Evolutionary conservation across 2,329 filamentous ascomycete species (phyloP).

Genomic region (Pseudomassariella vexata): DNA sequence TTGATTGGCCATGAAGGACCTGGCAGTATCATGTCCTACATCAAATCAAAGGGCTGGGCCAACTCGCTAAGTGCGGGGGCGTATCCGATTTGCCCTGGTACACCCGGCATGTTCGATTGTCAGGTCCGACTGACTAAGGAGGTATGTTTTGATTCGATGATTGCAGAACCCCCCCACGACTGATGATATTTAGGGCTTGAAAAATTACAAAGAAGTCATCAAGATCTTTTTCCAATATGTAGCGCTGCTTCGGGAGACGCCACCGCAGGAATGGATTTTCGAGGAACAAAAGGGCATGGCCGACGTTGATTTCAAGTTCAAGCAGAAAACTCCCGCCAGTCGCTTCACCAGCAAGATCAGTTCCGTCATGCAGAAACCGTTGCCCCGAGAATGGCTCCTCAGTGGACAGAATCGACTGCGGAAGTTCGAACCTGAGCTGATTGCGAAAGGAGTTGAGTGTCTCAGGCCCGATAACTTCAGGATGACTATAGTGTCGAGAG

Average conservation of each 20-base stretch:
- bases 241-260: conserved; percentile 71
- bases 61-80: conserved; percentile 76
- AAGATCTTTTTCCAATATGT: conserved; percentile 90
- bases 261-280: conserved; percentile 89
- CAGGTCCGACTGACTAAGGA: conserved; percentile 78
- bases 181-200: conserved; percentile 57
- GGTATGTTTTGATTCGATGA: conserved; percentile 32
- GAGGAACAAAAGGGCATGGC: conserved; percentile 86
- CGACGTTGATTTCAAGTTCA: conserved; percentile 92
- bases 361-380: conserved; percentile 83
- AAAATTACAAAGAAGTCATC: conserved; percentile 74
- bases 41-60: conserved; percentile 79
- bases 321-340: conserved; percentile 84
- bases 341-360: conserved; percentile 82
- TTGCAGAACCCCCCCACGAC: conserved; percentile 1
- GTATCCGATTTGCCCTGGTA: conserved; percentile 70
- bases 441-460: conserved; percentile 66
- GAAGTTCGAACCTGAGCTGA: conserved; percentile 73
- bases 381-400: conserved; percentile 81
- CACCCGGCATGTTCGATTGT: conserved; percentile 71
- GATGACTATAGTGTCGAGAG: conserved; percentile 75
- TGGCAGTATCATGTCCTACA: conserved; percentile 82
- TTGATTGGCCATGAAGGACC: conserved; percentile 89
- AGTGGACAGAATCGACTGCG: conserved; percentile 73
- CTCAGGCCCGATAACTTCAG: conserved; percentile 86